Conservation (phyloP, 805 yeast genomes). For the Lipomyces mesembrius region DNA sequence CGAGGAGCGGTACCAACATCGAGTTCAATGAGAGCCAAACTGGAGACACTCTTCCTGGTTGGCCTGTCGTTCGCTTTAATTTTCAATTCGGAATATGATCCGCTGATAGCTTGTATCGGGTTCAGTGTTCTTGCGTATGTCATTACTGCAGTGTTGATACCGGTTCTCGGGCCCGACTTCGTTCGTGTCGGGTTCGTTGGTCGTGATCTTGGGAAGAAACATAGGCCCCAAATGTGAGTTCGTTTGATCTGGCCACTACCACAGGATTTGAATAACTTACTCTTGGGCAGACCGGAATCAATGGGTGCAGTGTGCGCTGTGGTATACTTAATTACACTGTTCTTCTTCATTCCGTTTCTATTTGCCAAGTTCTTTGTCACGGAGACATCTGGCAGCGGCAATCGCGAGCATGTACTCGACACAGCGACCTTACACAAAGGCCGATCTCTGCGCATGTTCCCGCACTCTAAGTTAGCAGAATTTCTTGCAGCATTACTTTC, state of each 20-base stretch:
- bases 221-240: constrained; percentile 53
- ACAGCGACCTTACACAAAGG: constrained; percentile 32
- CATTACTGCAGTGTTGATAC: constrained; percentile 65
- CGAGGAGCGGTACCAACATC: neutral
- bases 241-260: neutral
- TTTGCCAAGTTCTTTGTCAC: constrained; percentile 76
- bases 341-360: constrained; percentile 83
- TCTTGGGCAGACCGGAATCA: constrained; percentile 69
- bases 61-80: constrained; percentile 28
- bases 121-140: constrained; percentile 70
- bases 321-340: constrained; percentile 78
- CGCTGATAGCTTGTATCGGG: constrained; percentile 65
- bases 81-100: constrained; percentile 47
- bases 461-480: constrained; percentile 78
- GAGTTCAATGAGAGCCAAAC: neutral
- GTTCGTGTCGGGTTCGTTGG: constrained; percentile 83
- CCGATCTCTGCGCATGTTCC: constrained; percentile 52
- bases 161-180: constrained; percentile 68
- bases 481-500: constrained; percentile 84
- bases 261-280: neutral
- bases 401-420: constrained; percentile 52
- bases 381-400: constrained; percentile 62
- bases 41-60: neutral
- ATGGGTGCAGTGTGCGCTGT: constrained; percentile 90
- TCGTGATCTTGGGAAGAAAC: constrained; percentile 76